Conservation (phyloP, 345 rosid species). For the Raphanus sativus region DNA sequence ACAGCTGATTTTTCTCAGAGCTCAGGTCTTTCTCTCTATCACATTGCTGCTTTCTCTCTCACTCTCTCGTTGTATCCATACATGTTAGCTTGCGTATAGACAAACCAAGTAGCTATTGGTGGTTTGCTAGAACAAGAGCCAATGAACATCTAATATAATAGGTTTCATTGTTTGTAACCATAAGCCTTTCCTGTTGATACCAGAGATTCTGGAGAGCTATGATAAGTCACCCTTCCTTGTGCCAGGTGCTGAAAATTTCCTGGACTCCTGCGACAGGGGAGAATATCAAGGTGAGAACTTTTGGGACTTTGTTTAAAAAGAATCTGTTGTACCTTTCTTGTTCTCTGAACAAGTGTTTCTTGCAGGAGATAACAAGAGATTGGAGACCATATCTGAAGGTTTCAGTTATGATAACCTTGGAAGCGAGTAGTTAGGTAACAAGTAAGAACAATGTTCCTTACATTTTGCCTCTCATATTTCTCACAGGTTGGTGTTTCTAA, state of each 20-base stretch:
- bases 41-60: not conserved
- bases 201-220: conserved; percentile 88
- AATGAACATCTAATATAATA: not conserved
- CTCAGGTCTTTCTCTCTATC: conserved; percentile 61
- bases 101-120: not conserved
- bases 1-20: conserved; percentile 85
- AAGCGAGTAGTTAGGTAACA: conserved; percentile 52
- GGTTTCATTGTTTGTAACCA: conserved; percentile 18
- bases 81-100: not conserved
- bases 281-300: conserved; percentile 59
- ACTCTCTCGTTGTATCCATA: not conserved
- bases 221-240: conserved; percentile 80
- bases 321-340: not conserved
- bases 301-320: not conserved
- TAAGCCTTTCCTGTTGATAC: conserved; percentile 14
- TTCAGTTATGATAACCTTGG: conserved; percentile 79
- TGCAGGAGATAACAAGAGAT: conserved; percentile 70
- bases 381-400: conserved; percentile 90
- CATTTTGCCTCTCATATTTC: not conserved
- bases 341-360: conserved; percentile 19
- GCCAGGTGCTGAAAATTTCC: conserved; percentile 47
- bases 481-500: not conserved
- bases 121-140: not conserved
- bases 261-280: conserved; percentile 62
- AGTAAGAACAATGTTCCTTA: conserved; percentile 10